Conservation (phyloP, 179 eudicot genomes). For the Nepenthes alata region DNA sequence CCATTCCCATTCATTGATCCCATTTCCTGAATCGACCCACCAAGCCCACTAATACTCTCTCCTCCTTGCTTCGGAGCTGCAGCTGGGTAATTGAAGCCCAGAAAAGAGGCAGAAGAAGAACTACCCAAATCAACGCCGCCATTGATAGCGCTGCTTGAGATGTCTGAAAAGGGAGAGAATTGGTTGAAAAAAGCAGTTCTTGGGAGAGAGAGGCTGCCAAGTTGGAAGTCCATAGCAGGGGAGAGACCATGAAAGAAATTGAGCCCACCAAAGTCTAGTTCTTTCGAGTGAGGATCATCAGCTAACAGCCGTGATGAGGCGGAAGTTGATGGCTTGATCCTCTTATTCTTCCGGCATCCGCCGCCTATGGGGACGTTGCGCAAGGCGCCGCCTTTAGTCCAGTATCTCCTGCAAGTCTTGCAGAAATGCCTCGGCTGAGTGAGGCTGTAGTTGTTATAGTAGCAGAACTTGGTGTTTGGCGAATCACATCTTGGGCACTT, state of each 20-base stretch:
- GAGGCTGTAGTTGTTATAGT: constrained; percentile 82
- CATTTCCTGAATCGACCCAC: constrained; percentile 2
- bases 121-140: constrained; percentile 18
- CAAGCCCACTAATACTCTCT: neutral
- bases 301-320: constrained; percentile 13
- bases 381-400: constrained; percentile 80
- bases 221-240: constrained; percentile 58
- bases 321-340: constrained; percentile 14
- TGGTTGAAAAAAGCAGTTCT: constrained; percentile 10
- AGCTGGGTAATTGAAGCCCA: constrained; percentile 25
- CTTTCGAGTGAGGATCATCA: constrained; percentile 9
- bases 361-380: constrained; percentile 84
- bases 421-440: constrained; percentile 78
- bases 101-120: constrained; percentile 8
- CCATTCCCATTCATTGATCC: constrained; percentile 13
- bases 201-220: constrained; percentile 32
- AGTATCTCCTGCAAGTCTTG: constrained; percentile 76
- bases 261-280: constrained; percentile 22
- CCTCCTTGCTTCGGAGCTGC: constrained; percentile 16
- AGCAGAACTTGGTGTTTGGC: constrained; percentile 70
- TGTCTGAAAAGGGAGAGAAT: constrained; percentile 26
- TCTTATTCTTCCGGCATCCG: constrained; percentile 64
- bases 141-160: constrained; percentile 7
- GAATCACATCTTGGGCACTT: constrained; percentile 80
- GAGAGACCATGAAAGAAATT: constrained; percentile 34